Base-by-base conservation (phyloP, 2,329 filamentous ascomycete species). In the Geosmithia morbida region DNA sequence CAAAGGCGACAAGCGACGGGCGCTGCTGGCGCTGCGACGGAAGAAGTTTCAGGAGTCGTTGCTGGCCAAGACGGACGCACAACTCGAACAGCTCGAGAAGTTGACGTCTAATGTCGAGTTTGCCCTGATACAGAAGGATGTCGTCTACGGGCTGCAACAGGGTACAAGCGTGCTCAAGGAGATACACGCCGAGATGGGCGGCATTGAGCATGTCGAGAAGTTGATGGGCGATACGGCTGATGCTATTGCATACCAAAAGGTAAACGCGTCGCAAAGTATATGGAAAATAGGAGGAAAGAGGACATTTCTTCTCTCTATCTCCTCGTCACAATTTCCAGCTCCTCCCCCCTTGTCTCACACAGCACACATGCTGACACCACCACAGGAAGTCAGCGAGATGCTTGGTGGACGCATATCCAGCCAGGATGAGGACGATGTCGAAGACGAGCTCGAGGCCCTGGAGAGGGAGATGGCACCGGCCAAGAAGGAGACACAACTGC, bases 31-130 rank as follows among this genome's bases (percentile, higher is more conserved):
- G 1, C 75, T 98, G 51, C 83, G 92, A 49, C 79, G 89, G 55
- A 96, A 96, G 68, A 98, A 97, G 64, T 97, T 95, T 71, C 92
- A 98, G 63, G 86, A 97, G 63, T 83, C 85, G 22, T 74, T 97
- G 19, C 75, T 97, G 13, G 73, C 77, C 51, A 90, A 94, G 69
- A 96, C 90, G 13, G 90, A 98, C 66, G 79, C 80, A 48, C 90
- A 97, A 68, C 77, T 98, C n/a, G 87, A 86, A 54, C 87, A 96
- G 66, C 72, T 98, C 18, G 89, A 98, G 69, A 81, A 87, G 59
- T 70, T 98, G 54, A 92, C 87, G 8, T 79, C 79, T 48, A 88
- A 81, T 61, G 88, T 98, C 57, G 92, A 98, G 67, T 98, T 98
- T 66, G 87, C 92, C 40, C 77, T 90, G 22, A 92, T 98, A 54